phyloP scores from a whole-genome alignment of 2,329 filamentous ascomycete genomes.

The Fusarium sp. region DNA sequence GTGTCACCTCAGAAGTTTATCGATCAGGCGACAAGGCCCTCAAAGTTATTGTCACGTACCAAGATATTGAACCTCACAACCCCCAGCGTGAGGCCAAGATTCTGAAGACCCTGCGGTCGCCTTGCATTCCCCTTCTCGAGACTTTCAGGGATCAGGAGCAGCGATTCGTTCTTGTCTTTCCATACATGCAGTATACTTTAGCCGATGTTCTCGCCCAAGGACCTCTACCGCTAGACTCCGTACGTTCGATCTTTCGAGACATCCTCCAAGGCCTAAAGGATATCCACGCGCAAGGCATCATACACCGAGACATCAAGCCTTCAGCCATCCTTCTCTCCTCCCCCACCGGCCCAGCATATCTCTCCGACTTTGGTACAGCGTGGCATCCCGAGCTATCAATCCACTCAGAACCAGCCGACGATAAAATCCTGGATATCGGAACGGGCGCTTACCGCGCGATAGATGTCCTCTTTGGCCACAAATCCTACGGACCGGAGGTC shows the following conservation, averaged over 20 bases:
- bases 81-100: conserved; percentile 83
- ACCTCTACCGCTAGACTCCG: conserved; percentile 49
- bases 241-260: conserved; percentile 67
- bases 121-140: conserved; percentile 75
- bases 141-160: conserved; percentile 78
- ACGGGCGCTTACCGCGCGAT: conserved; percentile 92
- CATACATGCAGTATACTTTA: conserved; percentile 82
- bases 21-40: conserved; percentile 74
- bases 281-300: conserved; percentile 80
- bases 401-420: conserved; percentile 71
- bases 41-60: conserved; percentile 84
- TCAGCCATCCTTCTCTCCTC: conserved; percentile 84
- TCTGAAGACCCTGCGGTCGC: conserved; percentile 67
- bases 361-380: conserved; percentile 93
- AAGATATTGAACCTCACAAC: conserved; percentile 83
- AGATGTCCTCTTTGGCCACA: conserved; percentile 88
- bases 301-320: conserved; percentile 95
- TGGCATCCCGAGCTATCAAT: conserved; percentile 75
- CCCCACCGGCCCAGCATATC: conserved; percentile 75
- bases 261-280: conserved; percentile 77
- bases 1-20: conserved; percentile 87
- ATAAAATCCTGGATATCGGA: conserved; percentile 92
- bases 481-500: conserved; percentile 75
- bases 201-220: conserved; percentile 70
- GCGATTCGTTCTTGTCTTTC: conserved; percentile 83